These are phyloP conservation scores for Chytriomyces sp. DNA, from an alignment of 192 early-diverging fungal species.

Conservation along the genomic window DNA sequence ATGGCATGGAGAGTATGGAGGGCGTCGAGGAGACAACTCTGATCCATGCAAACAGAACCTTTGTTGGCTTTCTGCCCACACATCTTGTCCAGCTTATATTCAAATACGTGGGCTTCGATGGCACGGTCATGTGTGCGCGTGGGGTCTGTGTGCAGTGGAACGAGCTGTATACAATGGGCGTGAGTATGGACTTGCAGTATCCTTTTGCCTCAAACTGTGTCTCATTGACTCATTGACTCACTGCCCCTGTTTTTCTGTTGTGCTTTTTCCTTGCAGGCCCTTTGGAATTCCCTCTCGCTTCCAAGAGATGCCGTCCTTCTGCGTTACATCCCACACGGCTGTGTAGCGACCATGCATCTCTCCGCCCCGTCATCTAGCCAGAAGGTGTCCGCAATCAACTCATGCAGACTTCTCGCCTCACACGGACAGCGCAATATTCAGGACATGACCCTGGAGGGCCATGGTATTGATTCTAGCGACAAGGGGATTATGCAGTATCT, in stretches of 20 bases:
- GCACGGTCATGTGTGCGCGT: conserved; percentile 4
- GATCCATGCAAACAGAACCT: not conserved
- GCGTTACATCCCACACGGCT: conserved; percentile 18
- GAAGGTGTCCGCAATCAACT: not conserved
- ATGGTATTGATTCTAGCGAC: conserved; percentile 19
- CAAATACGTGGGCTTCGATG: not conserved
- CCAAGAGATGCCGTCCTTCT: conserved; percentile 11
- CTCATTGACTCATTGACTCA: not conserved
- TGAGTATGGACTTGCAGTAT: not conserved
- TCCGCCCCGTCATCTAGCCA: not conserved
- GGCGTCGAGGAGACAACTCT: not conserved
- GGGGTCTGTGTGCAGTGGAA: conserved; percentile 19
- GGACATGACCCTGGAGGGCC: conserved; percentile 13
- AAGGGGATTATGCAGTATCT: conserved; percentile 28
- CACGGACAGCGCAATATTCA: conserved; percentile 23
- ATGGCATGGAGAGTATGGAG: conserved; percentile 2
- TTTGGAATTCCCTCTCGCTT: not conserved
- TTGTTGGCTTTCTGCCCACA: not conserved
- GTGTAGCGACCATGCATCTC: conserved; percentile 2
- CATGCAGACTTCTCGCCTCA: conserved; percentile 14
- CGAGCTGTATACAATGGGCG: conserved; percentile 5
- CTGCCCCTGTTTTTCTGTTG: not conserved
- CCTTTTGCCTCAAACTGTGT: not conserved
- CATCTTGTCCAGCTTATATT: conserved; percentile 1
- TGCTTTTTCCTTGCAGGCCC: not conserved